Evolutionary conservation across 345 rosid species (phyloP), one percentile per base, ranked within the genome.

Genomic region (Mercurialis annua): DNA sequence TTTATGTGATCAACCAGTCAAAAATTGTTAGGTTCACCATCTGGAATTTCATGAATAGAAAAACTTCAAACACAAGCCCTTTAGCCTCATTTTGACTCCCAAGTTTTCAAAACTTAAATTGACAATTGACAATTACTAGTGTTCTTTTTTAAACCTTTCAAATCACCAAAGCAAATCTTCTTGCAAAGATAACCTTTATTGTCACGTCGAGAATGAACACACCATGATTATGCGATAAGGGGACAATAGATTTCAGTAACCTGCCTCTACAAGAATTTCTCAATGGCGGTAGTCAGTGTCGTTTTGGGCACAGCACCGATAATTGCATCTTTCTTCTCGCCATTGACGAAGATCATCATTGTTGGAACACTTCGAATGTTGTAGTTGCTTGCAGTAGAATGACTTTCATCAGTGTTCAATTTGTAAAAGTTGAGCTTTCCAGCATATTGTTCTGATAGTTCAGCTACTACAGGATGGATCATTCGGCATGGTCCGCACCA

Each of bases 401-500:
- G 88, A 77, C 85, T 81, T 70, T 85, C 90, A 64, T 89, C 96
- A 7, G 96, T 89, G 65, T 86, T 89, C 59, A 85, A 66, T 66
- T 82, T 89, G 74, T 69, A 89, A 79, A 85, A 86, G 71, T 86
- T 86, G 66, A 89, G 80, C 80, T 85, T 89, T 59, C 92, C 96
- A 0, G 81, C 75, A 66, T 83, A 86, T 9, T 89, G 82, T 29
- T 65, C 76, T 5, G 96, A 71, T 5, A 89, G 75, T 52, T 89
- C 90, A 55, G 77, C 84, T 21, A 89, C 77, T 11, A 81, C 43
- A 2, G 92, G 96, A 73, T 76, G 84, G 42, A 89, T 85, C 84
- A 89, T 78, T 54, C 87, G 82, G 80, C 96, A 89, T 2, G 96
- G 96, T 9, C 96, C 96, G 40, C 96, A 89, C 92, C 96, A 89